phyloP scores from a whole-genome alignment of 2,329 filamentous ascomycete species.

The Colletotrichum godetiae region DNA sequence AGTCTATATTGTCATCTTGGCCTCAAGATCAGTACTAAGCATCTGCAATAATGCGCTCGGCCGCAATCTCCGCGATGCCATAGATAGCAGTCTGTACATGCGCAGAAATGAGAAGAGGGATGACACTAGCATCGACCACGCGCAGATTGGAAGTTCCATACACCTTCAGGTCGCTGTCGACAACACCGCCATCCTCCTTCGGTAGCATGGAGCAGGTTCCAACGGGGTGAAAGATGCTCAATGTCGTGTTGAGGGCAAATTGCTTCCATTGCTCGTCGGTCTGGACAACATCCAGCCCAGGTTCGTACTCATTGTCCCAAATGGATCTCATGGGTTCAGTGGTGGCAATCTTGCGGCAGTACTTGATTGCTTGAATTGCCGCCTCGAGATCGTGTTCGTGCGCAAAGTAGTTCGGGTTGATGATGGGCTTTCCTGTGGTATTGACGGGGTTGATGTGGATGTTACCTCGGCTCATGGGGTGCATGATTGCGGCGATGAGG shows the following conservation, averaged over 20 bases:
- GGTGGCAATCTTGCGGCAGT: conserved; percentile 43
- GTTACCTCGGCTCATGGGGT: conserved; percentile 45
- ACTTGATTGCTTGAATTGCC: conserved; percentile 46
- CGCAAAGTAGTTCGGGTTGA: conserved; percentile 47
- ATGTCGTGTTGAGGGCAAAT: conserved; percentile 35
- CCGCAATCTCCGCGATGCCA: conserved; percentile 61
- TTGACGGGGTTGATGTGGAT: conserved; percentile 49
- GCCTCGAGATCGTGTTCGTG: conserved; percentile 40
- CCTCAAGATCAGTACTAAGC: neutral
- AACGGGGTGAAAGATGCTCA: conserved; percentile 51
- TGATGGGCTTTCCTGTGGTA: conserved; percentile 43
- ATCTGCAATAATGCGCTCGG: conserved; percentile 40
- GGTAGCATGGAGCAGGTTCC: conserved; percentile 61
- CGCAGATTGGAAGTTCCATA: conserved; percentile 60
- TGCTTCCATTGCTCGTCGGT: conserved; percentile 38
- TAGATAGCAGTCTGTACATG: conserved; percentile 65
- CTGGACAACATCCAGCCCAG: conserved; percentile 39
- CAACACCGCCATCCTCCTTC: conserved; percentile 56
- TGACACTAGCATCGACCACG: conserved; percentile 60
- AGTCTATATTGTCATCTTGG: neutral
- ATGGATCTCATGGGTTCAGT: conserved; percentile 45
- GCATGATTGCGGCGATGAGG: conserved; percentile 43
- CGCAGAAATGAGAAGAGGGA: conserved; percentile 59
- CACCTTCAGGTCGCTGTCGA: conserved; percentile 55
- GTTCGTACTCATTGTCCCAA: conserved; percentile 49